A percentile compares a stretch with the other conserved stretches of the same genome.
Conservation (phyloP, 2,329 filamentous ascomycete genomes). For the Cadophora luteo-olivacea region DNA sequence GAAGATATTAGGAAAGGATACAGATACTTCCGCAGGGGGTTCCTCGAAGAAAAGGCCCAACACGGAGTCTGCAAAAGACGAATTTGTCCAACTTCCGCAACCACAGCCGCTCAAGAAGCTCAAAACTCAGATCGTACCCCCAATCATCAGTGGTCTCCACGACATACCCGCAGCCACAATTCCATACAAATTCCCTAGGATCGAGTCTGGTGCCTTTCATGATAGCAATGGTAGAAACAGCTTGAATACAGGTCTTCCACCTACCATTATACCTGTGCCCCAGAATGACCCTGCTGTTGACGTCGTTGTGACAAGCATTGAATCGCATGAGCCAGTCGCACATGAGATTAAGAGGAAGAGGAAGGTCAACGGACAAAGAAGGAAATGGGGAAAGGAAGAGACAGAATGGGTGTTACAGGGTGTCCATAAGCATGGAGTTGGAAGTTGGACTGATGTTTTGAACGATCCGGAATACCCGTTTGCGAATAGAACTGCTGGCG, state of each 20-base stretch:
- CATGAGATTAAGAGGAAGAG: constrained; percentile 36
- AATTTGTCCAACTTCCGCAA: constrained; percentile 68
- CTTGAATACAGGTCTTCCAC: constrained; percentile 41
- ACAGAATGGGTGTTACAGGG: constrained; percentile 67
- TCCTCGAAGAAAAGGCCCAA: constrained; percentile 61
- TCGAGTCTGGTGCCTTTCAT: constrained; percentile 48
- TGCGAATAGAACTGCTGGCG: constrained; percentile 65
- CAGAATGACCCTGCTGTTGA: constrained; percentile 6
- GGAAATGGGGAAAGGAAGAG: constrained; percentile 70
- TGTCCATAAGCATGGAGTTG: constrained; percentile 67
- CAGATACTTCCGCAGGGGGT: constrained; percentile 35
- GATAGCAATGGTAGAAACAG: constrained; percentile 52
- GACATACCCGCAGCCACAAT: constrained; percentile 50
- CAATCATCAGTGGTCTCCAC: constrained; percentile 65
- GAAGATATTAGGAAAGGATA: constrained; percentile 45
- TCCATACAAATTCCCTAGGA: constrained; percentile 1
- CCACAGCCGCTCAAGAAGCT: constrained; percentile 70
- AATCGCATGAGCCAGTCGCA: background rate
- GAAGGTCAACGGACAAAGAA: constrained; percentile 57
- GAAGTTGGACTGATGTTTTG: constrained; percentile 69
- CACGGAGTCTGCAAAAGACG: constrained; percentile 59
- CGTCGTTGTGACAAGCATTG: background rate
- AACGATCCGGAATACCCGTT: constrained; percentile 59
- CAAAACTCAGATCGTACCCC: constrained; percentile 60
- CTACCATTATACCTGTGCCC: constrained; percentile 28